A percentile compares a stretch with the other conserved stretches of the same genome.
These are phyloP conservation scores for Saturnispora hagleri DNA, from an alignment of 805 yeast species.

Conservation along the genomic window DNA sequence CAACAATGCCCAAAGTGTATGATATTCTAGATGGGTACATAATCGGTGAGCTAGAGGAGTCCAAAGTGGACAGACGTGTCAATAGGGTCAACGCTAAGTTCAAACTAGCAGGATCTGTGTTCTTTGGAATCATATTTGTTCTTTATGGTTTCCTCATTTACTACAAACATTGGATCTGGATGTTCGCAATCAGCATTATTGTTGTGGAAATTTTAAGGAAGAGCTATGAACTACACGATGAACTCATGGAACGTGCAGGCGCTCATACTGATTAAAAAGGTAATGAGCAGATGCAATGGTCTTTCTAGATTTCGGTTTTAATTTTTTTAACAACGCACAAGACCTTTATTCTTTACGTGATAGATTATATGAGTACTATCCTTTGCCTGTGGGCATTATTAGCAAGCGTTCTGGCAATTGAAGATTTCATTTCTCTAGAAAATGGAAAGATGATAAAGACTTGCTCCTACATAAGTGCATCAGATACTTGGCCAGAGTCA, in stretches of 20 bases:
- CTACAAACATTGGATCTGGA: background rate
- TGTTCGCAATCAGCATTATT: background rate
- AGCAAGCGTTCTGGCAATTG: background rate
- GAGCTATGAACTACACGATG: constrained; percentile 2
- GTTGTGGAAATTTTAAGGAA: background rate
- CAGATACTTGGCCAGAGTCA: constrained; percentile 10
- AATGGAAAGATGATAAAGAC: constrained; percentile 21
- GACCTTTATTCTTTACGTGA: background rate
- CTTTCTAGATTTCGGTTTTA: background rate
- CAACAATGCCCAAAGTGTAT: background rate
- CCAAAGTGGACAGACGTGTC: background rate
- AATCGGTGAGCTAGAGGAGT: constrained; percentile 1
- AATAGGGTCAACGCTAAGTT: background rate
- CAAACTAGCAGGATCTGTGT: background rate
- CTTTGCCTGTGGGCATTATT: background rate
- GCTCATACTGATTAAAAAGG: background rate
- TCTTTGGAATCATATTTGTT: background rate
- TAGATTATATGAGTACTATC: background rate
- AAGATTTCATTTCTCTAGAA: constrained; percentile 17
- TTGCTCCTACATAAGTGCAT: constrained; percentile 25
- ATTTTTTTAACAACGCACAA: background rate
- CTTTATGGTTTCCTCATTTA: background rate
- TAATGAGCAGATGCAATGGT: background rate
- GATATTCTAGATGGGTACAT: background rate
- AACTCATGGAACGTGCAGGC: constrained; percentile 3